Conservation (phyloP, 768 basidiomycete species). For the Lactarius vividus region DNA sequence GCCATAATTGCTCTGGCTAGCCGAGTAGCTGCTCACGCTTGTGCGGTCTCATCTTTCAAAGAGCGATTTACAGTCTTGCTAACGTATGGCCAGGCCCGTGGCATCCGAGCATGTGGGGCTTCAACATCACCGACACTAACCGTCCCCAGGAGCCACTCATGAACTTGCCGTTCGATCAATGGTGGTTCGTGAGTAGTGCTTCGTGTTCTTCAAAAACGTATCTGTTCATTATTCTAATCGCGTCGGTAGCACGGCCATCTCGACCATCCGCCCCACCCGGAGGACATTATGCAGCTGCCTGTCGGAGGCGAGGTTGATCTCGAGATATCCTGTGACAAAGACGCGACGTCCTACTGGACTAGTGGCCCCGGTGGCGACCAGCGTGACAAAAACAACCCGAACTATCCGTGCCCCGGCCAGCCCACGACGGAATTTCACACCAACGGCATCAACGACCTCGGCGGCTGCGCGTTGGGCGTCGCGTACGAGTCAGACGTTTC, state of each 20-base stretch:
- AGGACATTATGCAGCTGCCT: slow-evolving; percentile 36
- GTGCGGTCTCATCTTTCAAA: not conserved
- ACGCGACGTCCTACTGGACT: slow-evolving; percentile 31
- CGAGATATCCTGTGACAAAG: slow-evolving; percentile 38
- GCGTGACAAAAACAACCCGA: slow-evolving; percentile 21
- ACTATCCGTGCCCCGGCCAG: slow-evolving; percentile 31
- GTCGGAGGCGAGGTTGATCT: slow-evolving; percentile 30
- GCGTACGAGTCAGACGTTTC: slow-evolving; percentile 42
- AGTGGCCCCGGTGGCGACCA: slow-evolving; percentile 31
- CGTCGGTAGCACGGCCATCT: slow-evolving; percentile 34
- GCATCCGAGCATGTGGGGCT: slow-evolving; percentile 40
- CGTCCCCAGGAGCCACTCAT: slow-evolving; percentile 39
- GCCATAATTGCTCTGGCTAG: slow-evolving; percentile 1
- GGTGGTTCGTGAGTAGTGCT: slow-evolving; percentile 39
- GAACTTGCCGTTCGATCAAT: slow-evolving; percentile 32
- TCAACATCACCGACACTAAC: slow-evolving; percentile 37
- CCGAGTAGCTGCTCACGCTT: slow-evolving; percentile 8
- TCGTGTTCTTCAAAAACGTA: not conserved
- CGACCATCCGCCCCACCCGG: slow-evolving; percentile 33
- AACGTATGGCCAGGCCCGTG: slow-evolving; percentile 31
- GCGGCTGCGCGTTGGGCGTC: slow-evolving; percentile 43
- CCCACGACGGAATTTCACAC: slow-evolving; percentile 34
- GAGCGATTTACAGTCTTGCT: not conserved
- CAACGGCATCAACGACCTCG: slow-evolving; percentile 33
- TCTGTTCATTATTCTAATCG: not conserved